These are phyloP conservation scores for Phylloporus rhodoxanthus DNA, from an alignment of 768 basidiomycete genomes.

Conservation along the genomic window DNA sequence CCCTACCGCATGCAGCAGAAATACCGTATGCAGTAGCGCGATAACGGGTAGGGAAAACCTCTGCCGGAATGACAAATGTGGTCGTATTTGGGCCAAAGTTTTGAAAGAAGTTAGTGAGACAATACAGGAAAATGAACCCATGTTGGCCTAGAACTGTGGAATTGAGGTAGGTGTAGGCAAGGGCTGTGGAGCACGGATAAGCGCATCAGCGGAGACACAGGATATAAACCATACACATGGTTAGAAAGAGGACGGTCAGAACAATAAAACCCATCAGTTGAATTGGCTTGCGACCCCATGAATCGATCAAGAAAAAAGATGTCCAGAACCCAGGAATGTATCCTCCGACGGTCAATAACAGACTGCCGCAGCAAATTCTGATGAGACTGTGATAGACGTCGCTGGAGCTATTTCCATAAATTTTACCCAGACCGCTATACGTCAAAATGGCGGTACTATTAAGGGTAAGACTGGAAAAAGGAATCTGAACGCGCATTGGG, in stretches of 20 bases:
- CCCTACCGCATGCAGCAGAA: constrained; percentile 67
- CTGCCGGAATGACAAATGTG: constrained; percentile 73
- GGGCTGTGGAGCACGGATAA: constrained; percentile 37
- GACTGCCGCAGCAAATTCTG: constrained; percentile 17
- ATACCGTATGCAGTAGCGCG: constrained; percentile 73
- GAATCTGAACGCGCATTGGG: constrained; percentile 44
- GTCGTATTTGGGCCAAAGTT: constrained; percentile 39
- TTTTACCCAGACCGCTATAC: constrained; percentile 60
- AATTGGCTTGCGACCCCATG: constrained; percentile 67
- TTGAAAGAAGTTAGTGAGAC: constrained; percentile 15
- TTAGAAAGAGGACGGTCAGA: constrained; percentile 59
- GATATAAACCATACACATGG: constrained; percentile 49
- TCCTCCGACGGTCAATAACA: constrained; percentile 16
- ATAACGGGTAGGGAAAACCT: constrained; percentile 74
- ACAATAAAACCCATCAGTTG: constrained; percentile 67
- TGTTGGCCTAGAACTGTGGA: constrained; percentile 45
- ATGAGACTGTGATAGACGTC: constrained; percentile 22
- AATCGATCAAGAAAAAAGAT: constrained; percentile 61
- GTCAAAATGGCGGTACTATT: constrained; percentile 72
- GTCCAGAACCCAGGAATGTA: constrained; percentile 52
- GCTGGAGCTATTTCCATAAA: constrained; percentile 18
- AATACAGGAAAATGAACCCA: constrained; percentile 38
- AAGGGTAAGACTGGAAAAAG: constrained; percentile 83
- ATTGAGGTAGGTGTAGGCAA: constrained; percentile 55
- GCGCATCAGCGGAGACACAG: neutral